A percentile compares a stretch with the other conserved stretches of the same genome.
Evolutionary conservation across 305 asterid genomes (phyloP).

Genomic region (Euphrasia arctica): DNA sequence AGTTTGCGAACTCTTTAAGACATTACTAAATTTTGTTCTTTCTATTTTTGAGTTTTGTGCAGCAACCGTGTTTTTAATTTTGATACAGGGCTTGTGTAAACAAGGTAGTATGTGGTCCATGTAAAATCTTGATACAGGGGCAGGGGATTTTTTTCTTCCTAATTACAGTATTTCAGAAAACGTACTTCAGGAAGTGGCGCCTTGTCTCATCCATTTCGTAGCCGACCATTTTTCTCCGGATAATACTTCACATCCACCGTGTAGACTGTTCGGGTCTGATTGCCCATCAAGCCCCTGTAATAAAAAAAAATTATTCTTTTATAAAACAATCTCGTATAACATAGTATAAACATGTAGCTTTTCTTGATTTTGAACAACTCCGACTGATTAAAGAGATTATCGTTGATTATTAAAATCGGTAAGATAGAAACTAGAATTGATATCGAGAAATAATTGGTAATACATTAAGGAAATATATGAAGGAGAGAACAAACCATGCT

Average conservation of each 20-base stretch:
- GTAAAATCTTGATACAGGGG: no score
- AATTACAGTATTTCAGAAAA: neutral
- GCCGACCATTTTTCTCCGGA: slow-evolving; percentile 68
- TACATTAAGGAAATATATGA: slow-evolving; percentile 5
- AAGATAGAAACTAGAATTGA: neutral
- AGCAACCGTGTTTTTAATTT: no score
- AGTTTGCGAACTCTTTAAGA: no score
- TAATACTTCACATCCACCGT: slow-evolving; percentile 58
- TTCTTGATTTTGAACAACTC: no score
- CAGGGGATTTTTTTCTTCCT: neutral
- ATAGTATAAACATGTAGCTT: neutral
- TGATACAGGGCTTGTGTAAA: no score
- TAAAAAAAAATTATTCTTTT: no score
- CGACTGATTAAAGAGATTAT: neutral
- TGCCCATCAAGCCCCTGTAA: slow-evolving; percentile 54
- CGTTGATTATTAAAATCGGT: no score
- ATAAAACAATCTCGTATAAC: no score
- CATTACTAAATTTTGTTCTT: no score
- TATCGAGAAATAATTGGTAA: slow-evolving; percentile 10
- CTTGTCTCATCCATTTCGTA: slow-evolving; percentile 69
- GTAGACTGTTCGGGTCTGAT: slow-evolving; percentile 47
- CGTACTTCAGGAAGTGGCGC: neutral
- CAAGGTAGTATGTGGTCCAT: no score
- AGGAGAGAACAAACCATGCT: slow-evolving; percentile 73
- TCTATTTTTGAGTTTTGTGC: no score